phyloP scores from a whole-genome alignment of 2,329 filamentous ascomycete species.

The Apiospora koreana region DNA sequence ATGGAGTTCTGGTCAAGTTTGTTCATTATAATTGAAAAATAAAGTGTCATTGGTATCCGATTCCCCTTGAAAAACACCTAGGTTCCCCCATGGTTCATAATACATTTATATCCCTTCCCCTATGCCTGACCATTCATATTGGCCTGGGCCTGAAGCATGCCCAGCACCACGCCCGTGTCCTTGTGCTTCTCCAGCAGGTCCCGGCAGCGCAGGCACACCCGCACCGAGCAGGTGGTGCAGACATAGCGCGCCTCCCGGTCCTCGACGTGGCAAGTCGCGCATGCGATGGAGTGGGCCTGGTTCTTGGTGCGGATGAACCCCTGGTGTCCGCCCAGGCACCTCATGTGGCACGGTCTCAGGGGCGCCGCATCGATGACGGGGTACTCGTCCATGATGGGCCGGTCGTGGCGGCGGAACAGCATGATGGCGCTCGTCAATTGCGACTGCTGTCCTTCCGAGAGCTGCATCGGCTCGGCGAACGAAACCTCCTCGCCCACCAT shows the following conservation, averaged over 20 bases:
- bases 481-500: slow-evolving; percentile 9
- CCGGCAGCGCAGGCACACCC: slow-evolving; percentile 52
- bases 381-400: slow-evolving; percentile 15
- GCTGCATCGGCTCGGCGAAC: not conserved
- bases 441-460: slow-evolving; percentile 10
- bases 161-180: slow-evolving; percentile 45
- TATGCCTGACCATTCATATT: not conserved
- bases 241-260: slow-evolving; percentile 47
- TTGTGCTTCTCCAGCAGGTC: slow-evolving; percentile 42
- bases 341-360: slow-evolving; percentile 40
- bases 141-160: slow-evolving; percentile 24
- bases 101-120: not conserved
- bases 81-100: not conserved
- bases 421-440: slow-evolving; percentile 28
- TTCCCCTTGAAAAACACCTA: not conserved
- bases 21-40: not conserved
- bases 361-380: slow-evolving; percentile 38
- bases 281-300: slow-evolving; percentile 51
- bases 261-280: slow-evolving; percentile 51
- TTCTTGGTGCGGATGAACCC: slow-evolving; percentile 52
- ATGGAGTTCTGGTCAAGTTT: not conserved
- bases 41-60: not conserved
- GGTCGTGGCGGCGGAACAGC: slow-evolving; percentile 31
- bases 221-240: slow-evolving; percentile 52
- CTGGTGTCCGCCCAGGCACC: slow-evolving; percentile 50